A percentile compares a stretch with the other conserved stretches of the same genome.
Conservation (phyloP, 129 eudicot species). For the Mikania micrantha region DNA sequence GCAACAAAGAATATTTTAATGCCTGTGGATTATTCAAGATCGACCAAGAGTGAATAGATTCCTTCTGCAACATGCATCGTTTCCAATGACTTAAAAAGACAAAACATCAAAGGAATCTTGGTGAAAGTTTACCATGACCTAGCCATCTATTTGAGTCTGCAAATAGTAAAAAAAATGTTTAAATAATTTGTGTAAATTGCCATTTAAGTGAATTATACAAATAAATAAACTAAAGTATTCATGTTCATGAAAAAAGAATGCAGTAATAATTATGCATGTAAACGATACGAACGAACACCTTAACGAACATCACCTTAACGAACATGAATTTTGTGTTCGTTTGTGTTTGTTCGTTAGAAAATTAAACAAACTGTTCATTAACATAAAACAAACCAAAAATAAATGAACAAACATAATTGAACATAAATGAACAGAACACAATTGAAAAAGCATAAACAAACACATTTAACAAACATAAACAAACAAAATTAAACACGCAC, state of each 20-base stretch:
- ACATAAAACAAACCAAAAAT: no score
- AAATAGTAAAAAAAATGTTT: constrained; percentile 3
- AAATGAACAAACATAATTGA: no score
- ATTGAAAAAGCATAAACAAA: no score
- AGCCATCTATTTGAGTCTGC: not conserved
- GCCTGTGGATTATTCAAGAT: constrained; percentile 1
- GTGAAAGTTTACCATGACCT: constrained; percentile 21
- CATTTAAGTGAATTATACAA: not conserved
- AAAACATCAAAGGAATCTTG: constrained; percentile 32
- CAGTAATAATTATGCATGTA: constrained; percentile 11
- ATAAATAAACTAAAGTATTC: not conserved
- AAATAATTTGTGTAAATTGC: not conserved
- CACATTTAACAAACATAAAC: no score
- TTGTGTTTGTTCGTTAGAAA: no score
- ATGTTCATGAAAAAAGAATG: constrained; percentile 13
- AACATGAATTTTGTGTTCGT: no score
- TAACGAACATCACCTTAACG: no score
- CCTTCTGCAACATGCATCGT: constrained; percentile 28
- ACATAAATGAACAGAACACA: no score
- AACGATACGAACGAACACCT: no score
- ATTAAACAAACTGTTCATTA: no score
- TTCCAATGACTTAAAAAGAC: constrained; percentile 21
- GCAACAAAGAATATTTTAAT: constrained; percentile 16
- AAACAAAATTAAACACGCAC: no score
- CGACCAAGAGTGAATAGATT: constrained; percentile 30